phyloP scores from a whole-genome alignment of 139 green algal genomes.

The Edaphochlamys debaryana region DNA sequence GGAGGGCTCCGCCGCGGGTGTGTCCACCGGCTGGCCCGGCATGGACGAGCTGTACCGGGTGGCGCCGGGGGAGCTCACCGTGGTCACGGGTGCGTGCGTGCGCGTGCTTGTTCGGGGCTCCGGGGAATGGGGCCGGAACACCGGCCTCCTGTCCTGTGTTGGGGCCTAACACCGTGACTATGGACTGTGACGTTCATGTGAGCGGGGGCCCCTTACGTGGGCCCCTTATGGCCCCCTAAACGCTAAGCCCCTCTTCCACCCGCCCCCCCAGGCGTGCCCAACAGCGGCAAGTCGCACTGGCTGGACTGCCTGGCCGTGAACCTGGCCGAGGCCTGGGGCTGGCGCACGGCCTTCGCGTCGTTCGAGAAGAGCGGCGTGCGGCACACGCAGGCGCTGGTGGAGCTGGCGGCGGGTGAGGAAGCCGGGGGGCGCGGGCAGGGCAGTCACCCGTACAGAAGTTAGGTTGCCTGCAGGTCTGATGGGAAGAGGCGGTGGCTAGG shows the following conservation, averaged over 20 bases:
- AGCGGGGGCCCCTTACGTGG: no score
- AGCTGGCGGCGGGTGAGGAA: conserved; percentile 48
- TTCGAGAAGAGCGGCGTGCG: conserved; percentile 83
- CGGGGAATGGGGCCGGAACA: no score
- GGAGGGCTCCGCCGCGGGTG: conserved; percentile 40
- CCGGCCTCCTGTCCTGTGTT: no score
- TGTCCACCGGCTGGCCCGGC: conserved; percentile 81
- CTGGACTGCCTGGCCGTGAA: conserved; percentile 94
- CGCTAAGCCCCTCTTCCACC: no score
- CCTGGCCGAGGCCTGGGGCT: conserved; percentile 80
- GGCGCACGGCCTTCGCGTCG: conserved; percentile 90
- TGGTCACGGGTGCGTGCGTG: conserved; percentile 87
- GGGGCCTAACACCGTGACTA: no score
- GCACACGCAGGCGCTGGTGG: conserved; percentile 52
- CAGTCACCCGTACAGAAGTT: no score
- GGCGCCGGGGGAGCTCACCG: conserved; percentile 90
- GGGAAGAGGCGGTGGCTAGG: no score
- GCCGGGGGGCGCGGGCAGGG: not conserved
- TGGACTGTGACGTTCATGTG: no score
- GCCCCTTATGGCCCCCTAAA: no score
- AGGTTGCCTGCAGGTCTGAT: no score
- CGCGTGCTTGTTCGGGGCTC: no score
- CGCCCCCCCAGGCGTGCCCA: conserved; percentile 84
- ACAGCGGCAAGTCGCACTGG: conserved; percentile 97
- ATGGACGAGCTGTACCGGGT: conserved; percentile 86